A percentile compares a stretch with the other conserved stretches of the same genome.
phyloP scores from a whole-genome alignment of 2,329 filamentous ascomycete species.

The Sporothrix humicola region DNA sequence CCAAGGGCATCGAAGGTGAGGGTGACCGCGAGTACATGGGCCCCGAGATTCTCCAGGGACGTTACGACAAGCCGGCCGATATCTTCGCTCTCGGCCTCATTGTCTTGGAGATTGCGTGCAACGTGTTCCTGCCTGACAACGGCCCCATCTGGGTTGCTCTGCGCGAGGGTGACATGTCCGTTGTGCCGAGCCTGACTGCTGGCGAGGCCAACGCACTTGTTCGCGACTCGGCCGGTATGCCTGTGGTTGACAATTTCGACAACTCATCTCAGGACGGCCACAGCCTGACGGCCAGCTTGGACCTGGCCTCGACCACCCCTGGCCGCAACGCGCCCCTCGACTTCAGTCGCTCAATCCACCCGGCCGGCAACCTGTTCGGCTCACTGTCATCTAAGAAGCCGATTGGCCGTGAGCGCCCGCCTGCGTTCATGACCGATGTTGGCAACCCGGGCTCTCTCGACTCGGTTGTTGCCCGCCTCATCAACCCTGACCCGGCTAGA shows the following conservation, averaged over 20 bases:
- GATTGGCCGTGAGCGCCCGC: conserved; percentile 65
- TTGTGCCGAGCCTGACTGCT: conserved; percentile 86
- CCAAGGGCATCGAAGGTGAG: conserved; percentile 80
- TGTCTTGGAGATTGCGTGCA: conserved; percentile 91
- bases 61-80: conserved; percentile 88
- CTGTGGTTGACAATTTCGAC: conserved; percentile 52
- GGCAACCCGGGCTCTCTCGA: conserved; percentile 78
- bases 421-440: conserved; percentile 85
- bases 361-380: conserved; percentile 54
- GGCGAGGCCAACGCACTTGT: conserved; percentile 72
- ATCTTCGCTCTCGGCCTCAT: conserved; percentile 94
- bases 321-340: conserved; percentile 27
- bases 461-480: conserved; percentile 85
- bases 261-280: conserved; percentile 8
- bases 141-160: conserved; percentile 89
- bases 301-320: conserved; percentile 33
- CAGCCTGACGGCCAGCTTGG: conserved; percentile 30
- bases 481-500: conserved; percentile 72
- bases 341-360: conserved; percentile 26
- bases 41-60: conserved; percentile 85
- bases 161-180: conserved; percentile 85
- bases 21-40: conserved; percentile 97
- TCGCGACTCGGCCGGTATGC: conserved; percentile 76
- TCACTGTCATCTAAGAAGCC: conserved; percentile 52
- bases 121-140: conserved; percentile 92